phyloP scores from a whole-genome alignment of 495 filamentous ascomycete species.

The Saxophila tyrrhenica region DNA sequence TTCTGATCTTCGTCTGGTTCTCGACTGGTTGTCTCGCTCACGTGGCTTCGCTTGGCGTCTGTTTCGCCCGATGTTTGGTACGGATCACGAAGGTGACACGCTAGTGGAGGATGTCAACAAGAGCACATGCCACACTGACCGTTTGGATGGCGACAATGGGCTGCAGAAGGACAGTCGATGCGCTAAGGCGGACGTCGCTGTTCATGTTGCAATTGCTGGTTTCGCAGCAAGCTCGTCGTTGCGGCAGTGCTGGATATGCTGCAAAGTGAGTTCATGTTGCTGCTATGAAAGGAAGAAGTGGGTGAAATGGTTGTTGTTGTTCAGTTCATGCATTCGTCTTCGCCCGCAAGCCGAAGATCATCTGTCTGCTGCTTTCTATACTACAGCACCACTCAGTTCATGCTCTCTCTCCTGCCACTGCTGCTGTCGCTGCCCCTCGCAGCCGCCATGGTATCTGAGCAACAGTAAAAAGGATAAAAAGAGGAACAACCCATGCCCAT shows the following conservation, averaged over 20 bases:
- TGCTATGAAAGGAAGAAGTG: background rate
- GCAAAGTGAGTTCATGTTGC: too few relatives aligned
- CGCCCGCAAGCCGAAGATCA: background rate
- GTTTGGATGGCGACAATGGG: too few relatives aligned
- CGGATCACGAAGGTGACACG: slow-evolving; percentile 2
- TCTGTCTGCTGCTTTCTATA: slow-evolving; percentile 13
- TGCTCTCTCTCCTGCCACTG: slow-evolving; percentile 1
- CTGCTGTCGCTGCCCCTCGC: slow-evolving; percentile 6
- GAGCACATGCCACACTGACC: background rate
- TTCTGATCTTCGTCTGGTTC: too few relatives aligned
- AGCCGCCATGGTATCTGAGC: slow-evolving; percentile 8
- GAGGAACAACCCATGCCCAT: slow-evolving; percentile 27
- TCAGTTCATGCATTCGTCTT: slow-evolving; percentile 18
- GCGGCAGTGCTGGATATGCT: too few relatives aligned
- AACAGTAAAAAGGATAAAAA: slow-evolving; percentile 6
- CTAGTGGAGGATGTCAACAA: background rate
- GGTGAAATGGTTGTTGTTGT: background rate
- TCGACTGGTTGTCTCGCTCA: too few relatives aligned
- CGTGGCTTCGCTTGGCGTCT: too few relatives aligned
- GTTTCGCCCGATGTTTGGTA: too few relatives aligned
- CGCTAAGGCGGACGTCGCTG: too few relatives aligned
- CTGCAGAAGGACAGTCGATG: too few relatives aligned
- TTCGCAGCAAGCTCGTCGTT: too few relatives aligned
- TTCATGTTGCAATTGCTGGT: too few relatives aligned
- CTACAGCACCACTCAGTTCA: slow-evolving; percentile 7